phyloP scores from a whole-genome alignment of 169 alveolate species.

The Babesia gibsoni region DNA sequence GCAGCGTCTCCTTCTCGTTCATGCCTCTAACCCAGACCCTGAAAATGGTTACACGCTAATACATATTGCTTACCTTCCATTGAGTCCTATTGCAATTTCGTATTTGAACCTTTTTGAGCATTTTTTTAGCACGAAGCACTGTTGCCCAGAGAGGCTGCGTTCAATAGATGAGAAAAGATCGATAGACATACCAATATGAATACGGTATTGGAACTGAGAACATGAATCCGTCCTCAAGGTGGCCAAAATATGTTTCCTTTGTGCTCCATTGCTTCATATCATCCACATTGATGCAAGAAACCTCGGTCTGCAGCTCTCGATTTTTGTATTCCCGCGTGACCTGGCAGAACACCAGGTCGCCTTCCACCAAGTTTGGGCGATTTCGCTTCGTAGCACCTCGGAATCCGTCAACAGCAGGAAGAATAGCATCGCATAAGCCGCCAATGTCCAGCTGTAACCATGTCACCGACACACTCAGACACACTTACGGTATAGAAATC shows the following conservation, averaged over 20 bases:
- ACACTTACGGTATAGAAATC: slow-evolving; percentile 64
- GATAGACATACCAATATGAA: slow-evolving; percentile 5
- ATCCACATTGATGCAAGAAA: slow-evolving; percentile 64
- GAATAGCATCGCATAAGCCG: slow-evolving; percentile 62
- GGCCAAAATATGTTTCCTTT: slow-evolving; percentile 73
- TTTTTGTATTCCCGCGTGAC: slow-evolving; percentile 44
- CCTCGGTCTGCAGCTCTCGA: slow-evolving; percentile 49
- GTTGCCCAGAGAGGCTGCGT: slow-evolving; percentile 31
- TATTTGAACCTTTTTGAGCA: slow-evolving; percentile 59
- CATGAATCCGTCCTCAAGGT: slow-evolving; percentile 64
- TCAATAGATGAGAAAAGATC: not conserved
- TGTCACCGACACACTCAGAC: not conserved
- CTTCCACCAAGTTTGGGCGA: slow-evolving; percentile 63
- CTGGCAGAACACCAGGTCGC: slow-evolving; percentile 66
- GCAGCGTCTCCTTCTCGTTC: slow-evolving; percentile 9
- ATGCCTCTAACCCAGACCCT: slow-evolving; percentile 34
- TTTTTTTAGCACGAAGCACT: slow-evolving; percentile 63
- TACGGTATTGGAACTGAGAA: slow-evolving; percentile 61
- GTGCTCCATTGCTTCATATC: slow-evolving; percentile 73
- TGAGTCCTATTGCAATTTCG: slow-evolving; percentile 73
- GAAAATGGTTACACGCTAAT: not conserved
- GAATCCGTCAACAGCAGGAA: slow-evolving; percentile 70
- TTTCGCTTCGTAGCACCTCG: slow-evolving; percentile 72
- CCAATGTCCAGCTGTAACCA: slow-evolving; percentile 53
- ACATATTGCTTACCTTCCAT: slow-evolving; percentile 62